Base-by-base conservation (phyloP, 805 yeast species). In the Saitoella complicata region DNA sequence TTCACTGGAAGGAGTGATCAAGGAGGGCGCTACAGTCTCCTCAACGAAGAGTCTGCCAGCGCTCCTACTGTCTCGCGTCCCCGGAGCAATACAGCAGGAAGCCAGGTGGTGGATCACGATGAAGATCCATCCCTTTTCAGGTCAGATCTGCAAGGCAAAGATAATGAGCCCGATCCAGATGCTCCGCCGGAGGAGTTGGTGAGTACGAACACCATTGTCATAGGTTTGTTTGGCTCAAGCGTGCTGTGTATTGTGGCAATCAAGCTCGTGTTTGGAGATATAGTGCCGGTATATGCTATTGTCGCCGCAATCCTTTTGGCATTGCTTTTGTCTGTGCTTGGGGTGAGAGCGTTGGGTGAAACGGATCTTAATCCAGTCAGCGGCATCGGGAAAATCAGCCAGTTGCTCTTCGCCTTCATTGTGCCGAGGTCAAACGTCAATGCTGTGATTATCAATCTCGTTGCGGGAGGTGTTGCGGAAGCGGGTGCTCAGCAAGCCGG, bases 401-500 rank as follows among this genome's bases (percentile, higher is more conserved):
- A 88, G 59, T 66, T 88, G 41, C 61, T 91, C 2, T 85, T 91
- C 61, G 95, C 96, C 0, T 57, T 85, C 8, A 68, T 88, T 5
- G 71, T 86, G 30, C 95, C 95, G 0, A 67, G 68, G 32, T 60
- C 67, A 39, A 81, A 78, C 46, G 93, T 93, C 1, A 86, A 93
- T 1, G 74, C 85, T 7, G 84, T 91, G 5, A 64, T 88, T 37
- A 76, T 85, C 39, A 91, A 88, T 57, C 66, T 88, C 41, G 80
- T 88, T 1, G 95, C 96, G 4, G 98, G 98, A 11, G 98, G 95
- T 9, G 78, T 88, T 38, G 93, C 97, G 1, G 98, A 88, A 64
- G 96, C 97, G 0, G 97, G 97, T 6, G 95, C 98, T 2, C 97
- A 91, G 64, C 98, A 88, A 63, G 96, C 97, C 1, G 97, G 98